Conservation (phyloP, 2,329 filamentous ascomycete species). For the Colletotrichum sp. region DNA sequence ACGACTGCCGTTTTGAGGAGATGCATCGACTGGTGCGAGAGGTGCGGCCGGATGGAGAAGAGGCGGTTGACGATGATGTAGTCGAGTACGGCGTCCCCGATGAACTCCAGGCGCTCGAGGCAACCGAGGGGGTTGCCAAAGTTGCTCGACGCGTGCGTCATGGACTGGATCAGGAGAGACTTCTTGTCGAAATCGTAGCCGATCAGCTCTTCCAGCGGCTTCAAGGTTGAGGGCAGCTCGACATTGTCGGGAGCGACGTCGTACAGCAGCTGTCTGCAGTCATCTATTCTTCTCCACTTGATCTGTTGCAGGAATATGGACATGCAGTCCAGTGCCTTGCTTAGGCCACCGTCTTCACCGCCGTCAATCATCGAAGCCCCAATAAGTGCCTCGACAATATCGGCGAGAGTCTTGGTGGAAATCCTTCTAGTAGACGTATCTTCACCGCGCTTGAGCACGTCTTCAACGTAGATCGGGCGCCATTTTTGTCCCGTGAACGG, state of each 20-base stretch:
- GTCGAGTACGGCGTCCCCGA: conserved; percentile 88
- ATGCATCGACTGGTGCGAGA: conserved; percentile 70
- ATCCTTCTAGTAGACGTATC: conserved; percentile 38
- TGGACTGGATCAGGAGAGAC: conserved; percentile 74
- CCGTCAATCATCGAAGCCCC: conserved; percentile 76
- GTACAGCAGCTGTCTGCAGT: conserved; percentile 48
- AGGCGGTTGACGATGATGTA: conserved; percentile 72
- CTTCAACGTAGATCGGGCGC: conserved; percentile 65
- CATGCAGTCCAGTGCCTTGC: conserved; percentile 68
- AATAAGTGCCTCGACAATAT: conserved; percentile 85
- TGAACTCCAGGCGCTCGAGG: conserved; percentile 81
- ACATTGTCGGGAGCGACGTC: conserved; percentile 38
- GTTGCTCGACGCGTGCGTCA: conserved; percentile 74
- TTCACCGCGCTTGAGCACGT: conserved; percentile 28
- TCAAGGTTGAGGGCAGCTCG: conserved; percentile 43
- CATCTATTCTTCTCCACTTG: conserved; percentile 53
- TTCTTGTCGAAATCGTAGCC: conserved; percentile 75
- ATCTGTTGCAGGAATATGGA: conserved; percentile 68
- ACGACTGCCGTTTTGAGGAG: conserved; percentile 76
- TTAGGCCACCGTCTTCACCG: conserved; percentile 70
- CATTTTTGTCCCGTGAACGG: conserved; percentile 75
- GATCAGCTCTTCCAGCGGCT: conserved; percentile 66
- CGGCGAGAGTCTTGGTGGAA: conserved; percentile 82
- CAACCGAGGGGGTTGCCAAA: conserved; percentile 50
- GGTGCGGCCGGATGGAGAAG: conserved; percentile 47